phyloP scores from a whole-genome alignment of 179 eudicot genomes.

The Drosera spatulata region DNA sequence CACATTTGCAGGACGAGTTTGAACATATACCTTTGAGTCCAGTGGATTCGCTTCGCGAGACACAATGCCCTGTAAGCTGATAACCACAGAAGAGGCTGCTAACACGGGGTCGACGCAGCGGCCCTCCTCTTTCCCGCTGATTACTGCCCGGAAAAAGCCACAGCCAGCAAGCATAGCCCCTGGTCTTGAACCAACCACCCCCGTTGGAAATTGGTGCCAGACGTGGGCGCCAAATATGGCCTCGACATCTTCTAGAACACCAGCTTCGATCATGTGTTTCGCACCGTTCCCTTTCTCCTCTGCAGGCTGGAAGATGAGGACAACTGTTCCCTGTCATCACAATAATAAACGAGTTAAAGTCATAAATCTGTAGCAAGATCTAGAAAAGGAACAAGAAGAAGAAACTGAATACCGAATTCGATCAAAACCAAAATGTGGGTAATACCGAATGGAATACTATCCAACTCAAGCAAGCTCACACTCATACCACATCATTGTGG shows the following conservation, averaged over 20 bases:
- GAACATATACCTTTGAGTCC: conserved; percentile 47
- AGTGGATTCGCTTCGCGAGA: conserved; percentile 78
- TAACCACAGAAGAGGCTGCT: conserved; percentile 64
- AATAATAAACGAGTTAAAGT: too few relatives aligned
- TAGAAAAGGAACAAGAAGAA: too few relatives aligned
- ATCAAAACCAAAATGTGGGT: too few relatives aligned
- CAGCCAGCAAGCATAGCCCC: conserved; percentile 82
- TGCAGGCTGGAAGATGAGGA: conserved; percentile 83
- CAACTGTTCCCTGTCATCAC: conserved; percentile 55
- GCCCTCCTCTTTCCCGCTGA: conserved; percentile 16
- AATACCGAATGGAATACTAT: too few relatives aligned
- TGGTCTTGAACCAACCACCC: conserved; percentile 50
- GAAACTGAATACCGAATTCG: too few relatives aligned
- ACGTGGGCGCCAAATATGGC: conserved; percentile 77
- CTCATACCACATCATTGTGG: too few relatives aligned
- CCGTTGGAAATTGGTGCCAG: conserved; percentile 41
- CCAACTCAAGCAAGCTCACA: too few relatives aligned
- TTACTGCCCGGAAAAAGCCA: conserved; percentile 64
- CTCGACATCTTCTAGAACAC: conserved; percentile 61
- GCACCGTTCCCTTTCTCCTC: conserved; percentile 94
- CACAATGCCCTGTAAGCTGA: conserved; percentile 77
- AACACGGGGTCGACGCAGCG: conserved; percentile 22
- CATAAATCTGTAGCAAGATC: too few relatives aligned
- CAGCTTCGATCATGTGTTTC: conserved; percentile 60
- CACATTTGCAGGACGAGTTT: too few relatives aligned